Percentiles rank a stretch among this genome's conserved stretches.
Evolutionary conservation across 331 rosid genomes (phyloP).

Genomic region (Quercus phellos): DNA sequence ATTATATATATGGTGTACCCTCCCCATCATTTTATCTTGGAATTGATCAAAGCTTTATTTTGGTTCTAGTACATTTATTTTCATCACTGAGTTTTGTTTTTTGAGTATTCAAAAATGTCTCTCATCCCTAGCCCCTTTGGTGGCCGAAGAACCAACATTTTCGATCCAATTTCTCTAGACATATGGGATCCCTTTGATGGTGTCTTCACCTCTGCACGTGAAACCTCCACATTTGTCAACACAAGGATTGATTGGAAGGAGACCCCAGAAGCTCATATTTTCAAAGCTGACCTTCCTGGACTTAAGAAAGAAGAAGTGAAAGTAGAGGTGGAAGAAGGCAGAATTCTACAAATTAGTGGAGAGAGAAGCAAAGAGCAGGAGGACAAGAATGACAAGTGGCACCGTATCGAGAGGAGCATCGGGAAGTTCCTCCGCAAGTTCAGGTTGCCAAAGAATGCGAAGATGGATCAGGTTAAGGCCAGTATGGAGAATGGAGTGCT

Average conservation of each 20-base stretch:
- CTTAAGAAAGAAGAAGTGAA: conserved; percentile 17
- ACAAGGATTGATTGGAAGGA: conserved; percentile 21
- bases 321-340: conserved; percentile 20
- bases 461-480: conserved; percentile 18
- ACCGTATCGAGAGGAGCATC: conserved; percentile 9
- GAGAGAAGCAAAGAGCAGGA: conserved; percentile 21
- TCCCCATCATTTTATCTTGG: neutral
- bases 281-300: conserved; percentile 21
- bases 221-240: conserved; percentile 9
- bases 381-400: conserved; percentile 22
- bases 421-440: conserved; percentile 20
- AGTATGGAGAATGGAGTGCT: conserved; percentile 22
- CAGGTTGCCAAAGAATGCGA: conserved; percentile 18
- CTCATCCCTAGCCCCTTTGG: neutral
- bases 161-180: no score
- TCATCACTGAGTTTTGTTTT: no score
- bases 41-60: neutral
- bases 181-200: no score
- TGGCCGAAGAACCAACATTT: conserved; percentile 8
- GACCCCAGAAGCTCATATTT: conserved; percentile 20
- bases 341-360: conserved; percentile 17
- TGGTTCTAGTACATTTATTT: no score
- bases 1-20: neutral
- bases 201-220: neutral
- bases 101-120: conserved; percentile 1